These are phyloP conservation scores for Scedosporium apiospermum DNA, from an alignment of 2,329 filamentous ascomycete species.

Conservation along the genomic window DNA sequence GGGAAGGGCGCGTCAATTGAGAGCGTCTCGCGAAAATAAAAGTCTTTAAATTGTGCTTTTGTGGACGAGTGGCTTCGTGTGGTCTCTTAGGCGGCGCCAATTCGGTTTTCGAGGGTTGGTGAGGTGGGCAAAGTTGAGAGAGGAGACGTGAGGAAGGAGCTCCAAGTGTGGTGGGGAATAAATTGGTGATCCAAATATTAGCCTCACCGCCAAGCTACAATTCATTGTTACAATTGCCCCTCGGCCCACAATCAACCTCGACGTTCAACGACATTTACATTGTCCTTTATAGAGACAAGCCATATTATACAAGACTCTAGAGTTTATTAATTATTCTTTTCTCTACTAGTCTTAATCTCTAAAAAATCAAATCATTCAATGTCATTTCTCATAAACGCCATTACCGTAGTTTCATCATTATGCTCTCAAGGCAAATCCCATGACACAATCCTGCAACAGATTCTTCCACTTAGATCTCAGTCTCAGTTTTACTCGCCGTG, in stretches of 20 bases:
- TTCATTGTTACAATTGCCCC: background rate
- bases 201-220: background rate
- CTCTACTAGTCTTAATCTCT: background rate
- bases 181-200: background rate
- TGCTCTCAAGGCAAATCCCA: background rate
- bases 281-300: background rate
- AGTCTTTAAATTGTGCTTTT: too few species aligned
- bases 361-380: background rate
- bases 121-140: too few species aligned
- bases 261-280: background rate
- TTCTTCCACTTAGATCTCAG: too few species aligned
- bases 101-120: too few species aligned
- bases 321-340: background rate
- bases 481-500: slow-evolving; percentile 25
- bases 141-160: too few species aligned
- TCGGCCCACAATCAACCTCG: background rate
- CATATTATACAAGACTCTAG: background rate
- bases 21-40: too few species aligned
- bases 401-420: background rate
- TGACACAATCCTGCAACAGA: too few species aligned
- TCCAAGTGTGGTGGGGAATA: too few species aligned
- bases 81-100: too few species aligned
- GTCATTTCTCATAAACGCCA: slow-evolving; percentile 1
- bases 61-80: too few species aligned
- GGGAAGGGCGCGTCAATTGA: too few species aligned